phyloP scores from a whole-genome alignment of 306 rosid species.

The Gastrolobium bilobum region DNA sequence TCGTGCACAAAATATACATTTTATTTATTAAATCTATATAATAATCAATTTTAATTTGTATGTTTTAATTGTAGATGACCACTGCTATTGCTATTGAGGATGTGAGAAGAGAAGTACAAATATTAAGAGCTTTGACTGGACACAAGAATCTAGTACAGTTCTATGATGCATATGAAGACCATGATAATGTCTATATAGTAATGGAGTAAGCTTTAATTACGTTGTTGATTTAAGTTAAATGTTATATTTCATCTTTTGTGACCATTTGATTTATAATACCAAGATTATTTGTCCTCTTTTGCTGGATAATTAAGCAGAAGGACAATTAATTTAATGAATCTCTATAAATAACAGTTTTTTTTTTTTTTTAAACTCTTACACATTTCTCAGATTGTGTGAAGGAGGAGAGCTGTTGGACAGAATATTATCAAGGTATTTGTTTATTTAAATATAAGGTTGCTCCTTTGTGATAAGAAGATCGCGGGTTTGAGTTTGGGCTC shows the following conservation, averaged over 20 bases:
- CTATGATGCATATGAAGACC: slow-evolving; percentile 82
- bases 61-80: slow-evolving; percentile 69
- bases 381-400: slow-evolving; percentile 72
- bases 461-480: too few relatives aligned
- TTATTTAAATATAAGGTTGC: background rate
- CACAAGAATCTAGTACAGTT: slow-evolving; percentile 79
- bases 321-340: background rate
- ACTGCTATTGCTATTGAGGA: slow-evolving; percentile 90
- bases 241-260: background rate
- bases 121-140: slow-evolving; percentile 79
- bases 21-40: background rate
- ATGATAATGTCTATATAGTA: slow-evolving; percentile 74
- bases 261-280: background rate
- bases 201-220: slow-evolving; percentile 78
- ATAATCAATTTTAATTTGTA: slow-evolving; percentile 30
- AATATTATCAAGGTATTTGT: slow-evolving; percentile 75
- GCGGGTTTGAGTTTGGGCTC: too few relatives aligned
- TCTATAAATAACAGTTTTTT: slow-evolving; percentile 17
- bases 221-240: slow-evolving; percentile 26
- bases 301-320: slow-evolving; percentile 14
- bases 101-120: slow-evolving; percentile 86
- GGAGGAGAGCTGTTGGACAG: slow-evolving; percentile 92
- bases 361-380: slow-evolving; percentile 20
- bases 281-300: slow-evolving; percentile 2
- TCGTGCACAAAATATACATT: background rate